Evolutionary conservation across 345 rosid genomes (phyloP).

Genomic region (Physaria fendleri): DNA sequence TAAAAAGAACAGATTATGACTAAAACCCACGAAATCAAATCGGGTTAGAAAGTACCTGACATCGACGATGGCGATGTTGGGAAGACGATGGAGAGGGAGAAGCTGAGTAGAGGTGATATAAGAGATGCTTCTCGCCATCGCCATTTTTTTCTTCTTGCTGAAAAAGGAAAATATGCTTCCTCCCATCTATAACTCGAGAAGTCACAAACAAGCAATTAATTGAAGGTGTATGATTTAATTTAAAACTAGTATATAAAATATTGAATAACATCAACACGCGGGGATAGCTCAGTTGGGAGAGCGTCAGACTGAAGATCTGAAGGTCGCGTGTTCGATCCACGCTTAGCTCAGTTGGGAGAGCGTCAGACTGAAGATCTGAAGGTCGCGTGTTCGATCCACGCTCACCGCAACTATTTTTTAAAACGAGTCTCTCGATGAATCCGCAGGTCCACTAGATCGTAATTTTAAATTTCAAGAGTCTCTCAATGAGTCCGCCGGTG

Average conservation of each 20-base stretch:
- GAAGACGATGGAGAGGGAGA: slow-evolving; percentile 55
- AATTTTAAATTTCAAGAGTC: too few species aligned
- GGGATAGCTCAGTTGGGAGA: slow-evolving; percentile 99
- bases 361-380: slow-evolving; percentile 80
- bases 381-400: slow-evolving; percentile 73
- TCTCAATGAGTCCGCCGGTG: too few species aligned
- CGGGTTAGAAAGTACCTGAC: slow-evolving; percentile 49
- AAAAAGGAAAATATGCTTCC: slow-evolving; percentile 13
- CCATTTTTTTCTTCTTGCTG: slow-evolving; percentile 36
- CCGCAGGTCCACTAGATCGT: too few species aligned
- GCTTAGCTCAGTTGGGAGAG: slow-evolving; percentile 98
- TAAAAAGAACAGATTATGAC: background rate
- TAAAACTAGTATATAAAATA: background rate
- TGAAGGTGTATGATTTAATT: background rate
- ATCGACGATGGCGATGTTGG: slow-evolving; percentile 73
- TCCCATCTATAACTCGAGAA: background rate
- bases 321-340: slow-evolving; percentile 76
- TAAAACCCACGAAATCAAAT: background rate
- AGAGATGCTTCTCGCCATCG: slow-evolving; percentile 73
- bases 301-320: slow-evolving; percentile 82
- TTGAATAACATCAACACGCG: background rate
- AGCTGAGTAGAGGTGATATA: slow-evolving; percentile 76
- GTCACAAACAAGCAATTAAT: background rate
- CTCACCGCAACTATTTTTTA: too few species aligned
- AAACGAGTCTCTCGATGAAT: too few species aligned